Evolutionary conservation across 805 yeast genomes (phyloP), one percentile per base, ranked within the genome.

Genomic region (Novakomyces olei): DNA sequence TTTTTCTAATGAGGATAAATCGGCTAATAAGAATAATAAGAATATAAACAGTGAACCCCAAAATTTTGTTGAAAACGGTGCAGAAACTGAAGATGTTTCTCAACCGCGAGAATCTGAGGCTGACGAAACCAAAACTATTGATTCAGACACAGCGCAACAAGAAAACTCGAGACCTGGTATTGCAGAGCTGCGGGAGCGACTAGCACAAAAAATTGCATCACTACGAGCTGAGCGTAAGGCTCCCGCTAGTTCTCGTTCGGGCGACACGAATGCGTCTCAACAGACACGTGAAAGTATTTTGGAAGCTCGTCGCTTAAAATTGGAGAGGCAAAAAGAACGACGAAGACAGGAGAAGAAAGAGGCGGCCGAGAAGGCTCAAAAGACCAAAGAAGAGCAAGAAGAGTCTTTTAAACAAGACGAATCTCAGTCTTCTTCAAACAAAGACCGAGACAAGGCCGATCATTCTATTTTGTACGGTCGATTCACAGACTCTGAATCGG

Each of bases 171-270:
- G 4, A 27, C 5, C 30, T 9, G 15, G 12, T n/a, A 29, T 9
- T 3, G 24, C 19, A 9, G 74, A 68, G 42, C 61, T 88, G 37
- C 69, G 83, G 46, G 74, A 72, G n/a, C 75, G 75, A 49, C 63
- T 88, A 28, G 72, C 85, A 19, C 65, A 64, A 12, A 78, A 71
- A 50, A 83, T 88, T 40, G 65, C 58, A 36, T 55, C 54, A 5
- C 46, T 88, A 55, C 69, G 72, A 42, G 81, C 72, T 35, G 75
- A 68, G 53, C 70, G 99, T 49, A 83, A 75, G 45, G 98, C 96
- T 1, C 88, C 91, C 1, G 96, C 96, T 2, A 58, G 83, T n/a
- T n/a, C n/a, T n/a, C n/a, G n/a, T n/a, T n/a, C n/a, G 1, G 72
- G 69, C 29, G 69, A 62, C 4, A 59, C 95, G 52, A 91, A 80